Evolutionary conservation across 208 protist species (phyloP).

Genomic region (Crithidia brevicula): DNA sequence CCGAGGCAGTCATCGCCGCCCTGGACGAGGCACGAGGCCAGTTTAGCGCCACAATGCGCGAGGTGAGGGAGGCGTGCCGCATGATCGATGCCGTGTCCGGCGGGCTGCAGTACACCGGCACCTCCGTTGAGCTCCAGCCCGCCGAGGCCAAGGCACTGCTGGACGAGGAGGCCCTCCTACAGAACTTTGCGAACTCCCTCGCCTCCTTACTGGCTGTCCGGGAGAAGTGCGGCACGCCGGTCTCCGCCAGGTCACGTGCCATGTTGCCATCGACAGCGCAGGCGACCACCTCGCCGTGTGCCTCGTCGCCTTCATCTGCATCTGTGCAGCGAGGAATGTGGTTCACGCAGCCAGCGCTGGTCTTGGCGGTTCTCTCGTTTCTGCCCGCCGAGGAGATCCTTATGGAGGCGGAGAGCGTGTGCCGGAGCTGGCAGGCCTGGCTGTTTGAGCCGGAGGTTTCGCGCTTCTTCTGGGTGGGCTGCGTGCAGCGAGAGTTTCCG

Average conservation of each 20-base stretch:
- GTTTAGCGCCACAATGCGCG: slow-evolving; percentile 34
- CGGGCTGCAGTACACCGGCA: slow-evolving; percentile 41
- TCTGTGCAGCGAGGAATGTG: neutral
- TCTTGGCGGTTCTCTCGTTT: slow-evolving; percentile 70
- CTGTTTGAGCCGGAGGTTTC: slow-evolving; percentile 49
- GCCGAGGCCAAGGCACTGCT: slow-evolving; percentile 42
- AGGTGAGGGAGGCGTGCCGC: slow-evolving; percentile 42
- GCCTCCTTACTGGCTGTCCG: slow-evolving; percentile 24
- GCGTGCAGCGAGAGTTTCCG: slow-evolving; percentile 80
- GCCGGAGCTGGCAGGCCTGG: slow-evolving; percentile 64
- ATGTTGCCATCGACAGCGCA: too few species aligned
- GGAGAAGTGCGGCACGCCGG: slow-evolving; percentile 9
- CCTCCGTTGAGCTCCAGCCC: slow-evolving; percentile 31
- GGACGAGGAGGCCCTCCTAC: slow-evolving; percentile 50
- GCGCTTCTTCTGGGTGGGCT: slow-evolving; percentile 70
- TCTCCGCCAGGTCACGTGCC: too few species aligned
- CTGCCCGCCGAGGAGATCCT: slow-evolving; percentile 61
- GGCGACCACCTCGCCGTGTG: neutral
- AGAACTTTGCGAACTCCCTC: slow-evolving; percentile 53
- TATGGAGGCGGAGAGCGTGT: slow-evolving; percentile 64
- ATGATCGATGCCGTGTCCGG: slow-evolving; percentile 52
- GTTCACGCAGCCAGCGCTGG: slow-evolving; percentile 38
- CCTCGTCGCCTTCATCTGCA: neutral
- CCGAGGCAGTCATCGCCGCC: slow-evolving; percentile 39
- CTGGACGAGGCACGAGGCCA: slow-evolving; percentile 40